These are phyloP conservation scores for Apiospora arundinis DNA, from an alignment of 2,329 filamentous ascomycete species.

Conservation along the genomic window DNA sequence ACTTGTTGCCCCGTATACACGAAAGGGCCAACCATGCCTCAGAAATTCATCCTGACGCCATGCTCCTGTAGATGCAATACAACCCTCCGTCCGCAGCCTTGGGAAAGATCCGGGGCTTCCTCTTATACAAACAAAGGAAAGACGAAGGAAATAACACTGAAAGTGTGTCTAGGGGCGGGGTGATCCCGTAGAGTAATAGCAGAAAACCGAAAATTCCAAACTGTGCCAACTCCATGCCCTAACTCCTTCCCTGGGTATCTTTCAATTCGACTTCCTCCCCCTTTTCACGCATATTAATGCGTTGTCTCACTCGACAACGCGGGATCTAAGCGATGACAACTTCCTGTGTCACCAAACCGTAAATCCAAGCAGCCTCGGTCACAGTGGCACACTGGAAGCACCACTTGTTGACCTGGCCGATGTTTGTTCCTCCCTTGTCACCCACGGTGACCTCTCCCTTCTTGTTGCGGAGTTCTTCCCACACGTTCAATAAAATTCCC, in stretches of 20 bases:
- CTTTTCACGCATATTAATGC: background rate
- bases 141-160: background rate
- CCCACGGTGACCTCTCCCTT: slow-evolving; percentile 60
- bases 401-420: slow-evolving; percentile 66
- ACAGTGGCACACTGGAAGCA: slow-evolving; percentile 65
- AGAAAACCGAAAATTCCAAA: background rate
- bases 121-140: slow-evolving; percentile 3
- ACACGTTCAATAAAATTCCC: slow-evolving; percentile 88
- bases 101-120: background rate
- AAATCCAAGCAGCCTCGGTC: slow-evolving; percentile 61
- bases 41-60: background rate
- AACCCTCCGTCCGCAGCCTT: background rate
- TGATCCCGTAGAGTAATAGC: background rate
- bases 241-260: slow-evolving; percentile 13
- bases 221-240: slow-evolving; percentile 16
- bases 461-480: slow-evolving; percentile 75
- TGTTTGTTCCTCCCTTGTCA: slow-evolving; percentile 57
- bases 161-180: background rate
- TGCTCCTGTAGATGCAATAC: slow-evolving; percentile 7
- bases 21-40: slow-evolving; percentile 1
- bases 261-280: background rate
- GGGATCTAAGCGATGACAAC: slow-evolving; percentile 38
- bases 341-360: slow-evolving; percentile 63
- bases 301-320: background rate
- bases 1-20: background rate